Percentiles rank a stretch among this genome's conserved stretches.
phyloP scores from a whole-genome alignment of 2,329 filamentous ascomycete species.

The Colletotrichum eremochloae region DNA sequence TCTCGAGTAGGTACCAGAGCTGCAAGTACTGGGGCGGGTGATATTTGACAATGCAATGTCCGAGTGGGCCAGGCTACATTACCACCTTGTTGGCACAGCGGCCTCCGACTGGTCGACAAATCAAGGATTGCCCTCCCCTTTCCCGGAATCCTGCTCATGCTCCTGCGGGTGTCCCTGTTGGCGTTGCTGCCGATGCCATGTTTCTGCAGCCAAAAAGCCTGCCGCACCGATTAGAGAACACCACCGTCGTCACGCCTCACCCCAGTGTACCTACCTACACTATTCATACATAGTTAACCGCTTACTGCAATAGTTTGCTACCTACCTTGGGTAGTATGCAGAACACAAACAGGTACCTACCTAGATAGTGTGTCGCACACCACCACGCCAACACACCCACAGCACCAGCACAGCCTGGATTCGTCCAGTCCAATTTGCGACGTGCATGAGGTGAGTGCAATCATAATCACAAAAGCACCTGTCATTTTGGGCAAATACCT shows the following conservation, averaged over 20 bases:
- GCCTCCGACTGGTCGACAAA: slow-evolving; percentile 2
- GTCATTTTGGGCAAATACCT: neutral
- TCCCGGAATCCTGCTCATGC: slow-evolving; percentile 4
- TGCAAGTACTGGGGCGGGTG: neutral
- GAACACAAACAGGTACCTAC: too few relatives aligned
- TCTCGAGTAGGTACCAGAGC: neutral
- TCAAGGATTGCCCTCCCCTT: neutral
- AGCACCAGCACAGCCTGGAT: slow-evolving; percentile 5
- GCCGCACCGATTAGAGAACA: slow-evolving; percentile 4
- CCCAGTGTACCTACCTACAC: too few relatives aligned
- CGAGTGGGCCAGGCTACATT: slow-evolving; percentile 21
- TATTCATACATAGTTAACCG: too few relatives aligned
- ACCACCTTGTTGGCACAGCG: slow-evolving; percentile 3
- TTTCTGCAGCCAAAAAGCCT: slow-evolving; percentile 22
- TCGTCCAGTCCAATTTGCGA: slow-evolving; percentile 22
- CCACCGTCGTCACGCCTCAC: neutral
- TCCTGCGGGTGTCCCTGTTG: slow-evolving; percentile 14
- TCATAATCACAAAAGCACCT: slow-evolving; percentile 6
- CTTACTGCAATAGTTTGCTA: too few relatives aligned
- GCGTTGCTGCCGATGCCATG: slow-evolving; percentile 20
- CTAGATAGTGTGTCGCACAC: neutral
- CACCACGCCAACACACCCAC: neutral
- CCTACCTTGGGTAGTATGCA: too few relatives aligned
- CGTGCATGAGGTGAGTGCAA: slow-evolving; percentile 4
- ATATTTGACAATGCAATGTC: slow-evolving; percentile 31